Evolutionary conservation across 768 basidiomycete species (phyloP), one percentile per base, ranked within the genome.

Genomic region (Boletus rufocinnamomeus): DNA sequence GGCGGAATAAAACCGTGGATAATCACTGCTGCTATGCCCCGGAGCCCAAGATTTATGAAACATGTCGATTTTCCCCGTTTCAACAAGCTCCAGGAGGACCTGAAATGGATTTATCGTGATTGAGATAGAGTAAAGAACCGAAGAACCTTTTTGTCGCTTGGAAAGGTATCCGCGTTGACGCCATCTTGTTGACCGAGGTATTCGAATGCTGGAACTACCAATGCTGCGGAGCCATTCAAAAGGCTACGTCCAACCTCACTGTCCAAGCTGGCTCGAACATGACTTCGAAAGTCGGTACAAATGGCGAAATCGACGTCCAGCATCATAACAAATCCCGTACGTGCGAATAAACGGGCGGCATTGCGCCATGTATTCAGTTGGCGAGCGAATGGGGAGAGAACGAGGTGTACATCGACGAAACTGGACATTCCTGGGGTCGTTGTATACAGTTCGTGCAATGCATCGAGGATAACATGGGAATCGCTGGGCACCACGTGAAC

Each of bases 291-390:
- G 74, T 91, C 85, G 48, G 93, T 93, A 70, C 92, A 93, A 13
- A 90, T 73, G 34, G 82, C 87, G 71, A 95, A 94, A 71, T 95
- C 93, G 60, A 95, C 87, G 69, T 95, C 94, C 52, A 95, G 84
- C 87, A 94, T 89, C 86, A 95, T 89, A 57, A 94, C 83, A 63
- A 84, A 91, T 62, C 89, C 83, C 9, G 93, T 93, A 16, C 91
- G 82, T 5, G 92, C 87, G 66, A 93, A 91, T 51, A 92, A 77
- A 43, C 93, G 84, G 4, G 93, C 93, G 44, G 86, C 82, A 70
- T 95, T 95, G 35, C 93, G 82, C 90, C 92, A 95, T 25, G 89
- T 85, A 72, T 95, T 95, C 79, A 95, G 88, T 69, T 93, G 90
- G 6, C 92, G 83, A 59, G 88, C 87, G 62, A 88, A 89, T 4